Conservation (phyloP, 2,329 filamentous ascomycete genomes). For the Fusarium sororula region DNA sequence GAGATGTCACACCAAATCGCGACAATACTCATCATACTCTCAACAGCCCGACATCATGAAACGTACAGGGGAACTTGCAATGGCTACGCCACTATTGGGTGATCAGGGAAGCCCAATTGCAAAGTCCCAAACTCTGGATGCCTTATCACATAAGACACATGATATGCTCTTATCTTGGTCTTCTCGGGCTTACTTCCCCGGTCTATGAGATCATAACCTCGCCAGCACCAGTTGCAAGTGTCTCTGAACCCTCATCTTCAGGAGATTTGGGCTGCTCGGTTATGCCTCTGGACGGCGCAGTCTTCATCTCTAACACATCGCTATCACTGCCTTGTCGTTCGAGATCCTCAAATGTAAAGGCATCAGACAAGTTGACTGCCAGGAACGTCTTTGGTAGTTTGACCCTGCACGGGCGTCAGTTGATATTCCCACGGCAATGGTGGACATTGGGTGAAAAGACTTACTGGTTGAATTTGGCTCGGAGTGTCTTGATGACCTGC, state of each 20-base stretch:
- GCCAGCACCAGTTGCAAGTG: slow-evolving; percentile 33
- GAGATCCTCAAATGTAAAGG: slow-evolving; percentile 67
- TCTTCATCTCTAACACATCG: slow-evolving; percentile 60
- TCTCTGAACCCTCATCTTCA: slow-evolving; percentile 8
- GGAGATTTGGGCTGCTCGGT: slow-evolving; percentile 23
- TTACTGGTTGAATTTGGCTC: slow-evolving; percentile 94
- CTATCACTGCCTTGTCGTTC: slow-evolving; percentile 61
- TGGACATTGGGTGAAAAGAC: slow-evolving; percentile 41
- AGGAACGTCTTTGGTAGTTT: slow-evolving; percentile 73
- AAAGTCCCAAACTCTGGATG: background rate
- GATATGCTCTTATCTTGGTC: slow-evolving; percentile 4
- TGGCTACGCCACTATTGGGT: background rate
- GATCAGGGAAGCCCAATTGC: background rate
- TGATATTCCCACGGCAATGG: slow-evolving; percentile 3
- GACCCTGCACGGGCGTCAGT: slow-evolving; percentile 56
- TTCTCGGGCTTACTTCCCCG: slow-evolving; percentile 2
- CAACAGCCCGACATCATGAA: background rate
- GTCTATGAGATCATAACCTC: slow-evolving; percentile 38
- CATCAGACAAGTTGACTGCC: slow-evolving; percentile 70
- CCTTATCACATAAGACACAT: slow-evolving; percentile 13
- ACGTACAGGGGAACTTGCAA: background rate
- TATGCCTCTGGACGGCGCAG: slow-evolving; percentile 44
- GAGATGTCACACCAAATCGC: background rate
- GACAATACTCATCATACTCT: background rate
- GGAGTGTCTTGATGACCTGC: slow-evolving; percentile 92